A percentile compares a stretch with the other conserved stretches of the same genome.
phyloP scores from a whole-genome alignment of 164 flowering plant species.

The Magnolia changhungtana region DNA sequence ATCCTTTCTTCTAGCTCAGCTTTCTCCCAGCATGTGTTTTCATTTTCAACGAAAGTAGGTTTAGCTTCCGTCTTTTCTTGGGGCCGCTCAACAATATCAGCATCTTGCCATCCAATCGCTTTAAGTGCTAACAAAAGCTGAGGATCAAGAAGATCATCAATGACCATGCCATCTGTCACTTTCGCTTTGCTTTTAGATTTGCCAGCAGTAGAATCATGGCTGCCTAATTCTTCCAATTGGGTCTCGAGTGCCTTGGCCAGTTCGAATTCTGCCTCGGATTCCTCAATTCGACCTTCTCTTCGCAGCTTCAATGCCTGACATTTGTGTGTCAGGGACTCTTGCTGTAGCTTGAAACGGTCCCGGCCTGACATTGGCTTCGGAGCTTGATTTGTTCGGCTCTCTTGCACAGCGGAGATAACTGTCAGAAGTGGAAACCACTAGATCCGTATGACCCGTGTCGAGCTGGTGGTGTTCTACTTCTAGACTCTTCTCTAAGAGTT shows the following conservation, averaged over 20 bases:
- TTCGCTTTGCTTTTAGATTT: slow-evolving; percentile 22
- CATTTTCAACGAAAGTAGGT: slow-evolving; percentile 15
- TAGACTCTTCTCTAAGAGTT: slow-evolving; percentile 56
- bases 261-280: slow-evolving; percentile 85
- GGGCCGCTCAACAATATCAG: slow-evolving; percentile 17
- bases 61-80: slow-evolving; percentile 34
- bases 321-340: slow-evolving; percentile 82
- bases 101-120: slow-evolving; percentile 62
- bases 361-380: slow-evolving; percentile 58
- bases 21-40: slow-evolving; percentile 35
- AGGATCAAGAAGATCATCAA: slow-evolving; percentile 92
- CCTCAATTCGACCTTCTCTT: slow-evolving; percentile 73
- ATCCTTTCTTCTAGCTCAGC: slow-evolving; percentile 60
- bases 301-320: slow-evolving; percentile 80
- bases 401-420: slow-evolving; percentile 4
- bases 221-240: slow-evolving; percentile 55
- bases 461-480: slow-evolving; percentile 29
- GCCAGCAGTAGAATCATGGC: slow-evolving; percentile 20
- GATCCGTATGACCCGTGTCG: slow-evolving; percentile 12
- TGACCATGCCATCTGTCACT: slow-evolving; percentile 37
- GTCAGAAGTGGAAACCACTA: slow-evolving; percentile 23
- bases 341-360: slow-evolving; percentile 89
- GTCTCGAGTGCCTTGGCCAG: slow-evolving; percentile 77
- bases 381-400: slow-evolving; percentile 22
- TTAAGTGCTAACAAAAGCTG: slow-evolving; percentile 79